Evolutionary conservation across 345 rosid species (phyloP), one percentile per base, ranked within the genome.

Genomic region (Citrus inodora): DNA sequence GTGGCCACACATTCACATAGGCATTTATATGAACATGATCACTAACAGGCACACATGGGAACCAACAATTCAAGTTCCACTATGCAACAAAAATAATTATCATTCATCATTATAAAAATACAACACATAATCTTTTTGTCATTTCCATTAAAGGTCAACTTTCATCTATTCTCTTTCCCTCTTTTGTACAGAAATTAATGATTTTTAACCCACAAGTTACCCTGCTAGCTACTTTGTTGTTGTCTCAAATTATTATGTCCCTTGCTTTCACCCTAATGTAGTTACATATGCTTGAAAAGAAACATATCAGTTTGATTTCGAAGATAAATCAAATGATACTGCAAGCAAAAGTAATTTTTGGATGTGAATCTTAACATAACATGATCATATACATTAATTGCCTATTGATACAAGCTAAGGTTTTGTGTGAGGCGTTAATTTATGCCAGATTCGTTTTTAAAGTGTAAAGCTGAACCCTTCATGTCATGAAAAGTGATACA

Each of bases 21-120:
- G 22, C 10, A 63, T 40, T 37, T 24, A 38, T 37, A 68, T 10
- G 72, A 42, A 62, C 82, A 80, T 78, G 68, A 84, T 74, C 84
- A 73, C 77, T 46, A 83, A 79, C 83, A 73, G 80, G 78, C 30
- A 77, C 84, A 82, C 83, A 86, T 83, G 87, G 80, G 74, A 74
- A 72, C 83, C 82, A 78, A 75, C 76, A 67, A 19, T 59, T 35
- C 19, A 25, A 13, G 27, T 73, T 59, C 67, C 76, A 38, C 76
- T n/a, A 73, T 65, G 59, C 25, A 82, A 76, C 76, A 73, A 63
- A 66, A 66, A 38, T 66, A 66, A 68, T 63, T 71, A 62, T 75
- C 82, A 77, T 81, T 80, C 80, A 83, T 77, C 78, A 63, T 78
- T 53, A 35, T n/a, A 67, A 68, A 5, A 70, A 63, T 60, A 24